These are phyloP conservation scores for Populus tremula DNA, from an alignment of 345 rosid genomes.

Conservation along the genomic window DNA sequence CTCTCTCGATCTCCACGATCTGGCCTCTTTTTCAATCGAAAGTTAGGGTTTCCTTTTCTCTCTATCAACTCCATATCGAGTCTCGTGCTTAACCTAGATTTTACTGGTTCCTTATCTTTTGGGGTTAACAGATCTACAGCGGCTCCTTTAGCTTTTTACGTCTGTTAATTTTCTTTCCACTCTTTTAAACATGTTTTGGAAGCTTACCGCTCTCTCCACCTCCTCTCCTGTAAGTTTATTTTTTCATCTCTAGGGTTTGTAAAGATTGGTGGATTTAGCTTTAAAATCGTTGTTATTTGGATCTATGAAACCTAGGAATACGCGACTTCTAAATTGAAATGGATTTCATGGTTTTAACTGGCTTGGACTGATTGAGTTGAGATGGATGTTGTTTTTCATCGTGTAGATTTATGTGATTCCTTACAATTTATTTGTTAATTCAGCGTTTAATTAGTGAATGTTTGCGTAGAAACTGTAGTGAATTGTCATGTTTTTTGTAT, in stretches of 20 bases:
- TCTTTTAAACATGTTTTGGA: conserved; percentile 76
- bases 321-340: neutral
- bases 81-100: conserved; percentile 38
- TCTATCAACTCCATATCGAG: conserved; percentile 3
- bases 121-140: conserved; percentile 62
- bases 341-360: neutral
- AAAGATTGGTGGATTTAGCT: conserved; percentile 6
- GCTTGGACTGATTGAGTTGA: neutral
- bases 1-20: conserved; percentile 45
- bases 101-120: conserved; percentile 22
- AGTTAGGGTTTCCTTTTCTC: conserved; percentile 37
- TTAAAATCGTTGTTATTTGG: neutral
- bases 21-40: conserved; percentile 17
- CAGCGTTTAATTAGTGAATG: neutral
- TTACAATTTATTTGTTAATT: neutral
- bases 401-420: neutral
- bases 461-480: neutral
- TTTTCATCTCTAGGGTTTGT: neutral
- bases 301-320: neutral
- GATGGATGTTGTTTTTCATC: neutral
- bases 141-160: conserved; percentile 7
- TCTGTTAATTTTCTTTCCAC: conserved; percentile 22
- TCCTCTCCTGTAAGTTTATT: conserved; percentile 81
- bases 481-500: neutral
- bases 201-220: conserved; percentile 78